phyloP scores from a whole-genome alignment of 805 yeast genomes.

The Candida bentonensis region DNA sequence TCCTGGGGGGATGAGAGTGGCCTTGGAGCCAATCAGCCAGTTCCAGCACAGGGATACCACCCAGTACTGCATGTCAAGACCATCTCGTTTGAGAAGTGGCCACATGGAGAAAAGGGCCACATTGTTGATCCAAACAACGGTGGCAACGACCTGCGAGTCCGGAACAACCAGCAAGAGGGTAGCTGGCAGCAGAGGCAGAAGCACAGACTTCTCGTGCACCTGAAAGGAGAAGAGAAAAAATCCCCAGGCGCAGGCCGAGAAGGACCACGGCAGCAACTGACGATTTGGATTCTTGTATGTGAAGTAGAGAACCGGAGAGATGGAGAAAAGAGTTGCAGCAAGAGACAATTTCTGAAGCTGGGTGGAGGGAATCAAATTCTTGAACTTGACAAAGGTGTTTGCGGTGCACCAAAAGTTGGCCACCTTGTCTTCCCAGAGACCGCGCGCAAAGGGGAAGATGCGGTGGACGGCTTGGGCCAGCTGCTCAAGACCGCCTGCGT shows the following conservation, averaged over 20 bases:
- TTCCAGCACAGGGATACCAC: constrained; percentile 50
- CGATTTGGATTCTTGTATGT: constrained; percentile 21
- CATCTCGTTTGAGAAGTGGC: constrained; percentile 74
- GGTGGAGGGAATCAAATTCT: constrained; percentile 33
- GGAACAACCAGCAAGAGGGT: constrained; percentile 43
- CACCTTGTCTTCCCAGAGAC: constrained; percentile 93
- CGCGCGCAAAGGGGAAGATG: constrained; percentile 85
- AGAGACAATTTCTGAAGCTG: constrained; percentile 44
- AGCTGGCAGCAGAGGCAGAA: constrained; percentile 78
- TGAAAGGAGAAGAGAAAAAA: constrained; percentile 87
- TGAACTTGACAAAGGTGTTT: constrained; percentile 63
- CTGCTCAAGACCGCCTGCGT: constrained; percentile 27
- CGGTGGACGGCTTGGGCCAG: constrained; percentile 45
- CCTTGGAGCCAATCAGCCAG: constrained; percentile 57
- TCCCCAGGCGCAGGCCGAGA: constrained; percentile 73
- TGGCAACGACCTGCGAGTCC: constrained; percentile 46
- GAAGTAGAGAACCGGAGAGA: constrained; percentile 37
- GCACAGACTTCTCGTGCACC: constrained; percentile 87
- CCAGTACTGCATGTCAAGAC: constrained; percentile 55
- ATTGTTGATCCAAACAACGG: constrained; percentile 79
- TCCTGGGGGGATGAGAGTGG: constrained; percentile 33
- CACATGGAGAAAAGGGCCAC: constrained; percentile 73
- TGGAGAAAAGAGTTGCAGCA: constrained; percentile 24
- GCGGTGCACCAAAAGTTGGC: constrained; percentile 97
- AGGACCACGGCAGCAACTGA: constrained; percentile 47